These are phyloP conservation scores for Candida peoriensis DNA, from an alignment of 805 yeast genomes.

Conservation along the genomic window DNA sequence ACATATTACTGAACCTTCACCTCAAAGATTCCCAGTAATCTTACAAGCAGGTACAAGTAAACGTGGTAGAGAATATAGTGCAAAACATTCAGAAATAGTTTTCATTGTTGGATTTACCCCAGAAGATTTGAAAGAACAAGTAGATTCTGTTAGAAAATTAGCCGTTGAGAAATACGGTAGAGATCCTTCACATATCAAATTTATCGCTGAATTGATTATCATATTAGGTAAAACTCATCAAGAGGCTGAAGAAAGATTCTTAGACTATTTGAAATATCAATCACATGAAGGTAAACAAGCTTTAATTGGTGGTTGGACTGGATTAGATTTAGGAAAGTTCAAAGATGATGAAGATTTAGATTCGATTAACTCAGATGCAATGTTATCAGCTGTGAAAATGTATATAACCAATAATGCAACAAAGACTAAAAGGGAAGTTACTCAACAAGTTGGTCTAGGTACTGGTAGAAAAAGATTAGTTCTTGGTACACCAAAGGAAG, in stretches of 20 bases:
- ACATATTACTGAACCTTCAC: slow-evolving; percentile 35
- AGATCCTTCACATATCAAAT: slow-evolving; percentile 32
- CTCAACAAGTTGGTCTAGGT: slow-evolving; percentile 19
- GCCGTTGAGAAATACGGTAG: slow-evolving; percentile 33
- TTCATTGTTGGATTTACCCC: slow-evolving; percentile 35
- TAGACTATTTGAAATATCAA: slow-evolving; percentile 27
- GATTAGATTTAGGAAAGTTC: slow-evolving; percentile 34
- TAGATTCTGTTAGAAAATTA: slow-evolving; percentile 26
- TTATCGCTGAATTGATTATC: slow-evolving; percentile 32
- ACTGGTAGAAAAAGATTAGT: slow-evolving; percentile 25
- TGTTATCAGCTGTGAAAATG: slow-evolving; percentile 28
- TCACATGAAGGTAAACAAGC: slow-evolving; percentile 40
- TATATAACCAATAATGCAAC: slow-evolving; percentile 18
- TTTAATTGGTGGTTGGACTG: slow-evolving; percentile 42
- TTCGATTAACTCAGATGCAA: slow-evolving; percentile 26
- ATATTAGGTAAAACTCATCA: slow-evolving; percentile 36
- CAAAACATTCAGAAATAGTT: slow-evolving; percentile 38
- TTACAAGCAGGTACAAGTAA: slow-evolving; percentile 41
- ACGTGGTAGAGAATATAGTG: slow-evolving; percentile 36
- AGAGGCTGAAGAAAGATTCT: slow-evolving; percentile 31
- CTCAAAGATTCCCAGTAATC: slow-evolving; percentile 39
- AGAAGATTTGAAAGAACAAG: slow-evolving; percentile 24
- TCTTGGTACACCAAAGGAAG: slow-evolving; percentile 31
- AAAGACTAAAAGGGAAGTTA: slow-evolving; percentile 21
- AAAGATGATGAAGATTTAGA: slow-evolving; percentile 27